A percentile compares a stretch with the other conserved stretches of the same genome.
These are phyloP conservation scores for Solanum clarkiae DNA, from an alignment of 257 asterid species.

Conservation along the genomic window DNA sequence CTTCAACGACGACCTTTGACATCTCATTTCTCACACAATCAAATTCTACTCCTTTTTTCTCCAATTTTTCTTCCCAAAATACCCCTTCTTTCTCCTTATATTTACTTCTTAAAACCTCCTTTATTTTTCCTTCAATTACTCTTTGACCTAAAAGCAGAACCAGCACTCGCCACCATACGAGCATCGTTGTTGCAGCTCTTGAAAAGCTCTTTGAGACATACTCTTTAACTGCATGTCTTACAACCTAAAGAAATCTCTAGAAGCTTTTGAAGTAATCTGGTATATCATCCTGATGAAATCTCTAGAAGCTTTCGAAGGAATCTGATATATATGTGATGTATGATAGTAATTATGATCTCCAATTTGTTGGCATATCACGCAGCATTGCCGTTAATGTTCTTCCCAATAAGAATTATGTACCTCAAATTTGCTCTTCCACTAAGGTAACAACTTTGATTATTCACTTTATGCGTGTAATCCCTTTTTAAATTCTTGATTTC, in stretches of 20 bases:
- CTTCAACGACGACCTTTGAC: conserved; percentile 5
- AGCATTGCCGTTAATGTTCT: conserved; percentile 65
- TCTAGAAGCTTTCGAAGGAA: conserved; percentile 37
- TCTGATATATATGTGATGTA: conserved; percentile 79
- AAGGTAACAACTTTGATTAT: conserved; percentile 33
- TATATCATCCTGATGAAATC: conserved; percentile 34
- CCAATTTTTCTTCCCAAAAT: conserved; percentile 21
- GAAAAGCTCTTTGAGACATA: conserved; percentile 62
- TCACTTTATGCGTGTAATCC: background rate
- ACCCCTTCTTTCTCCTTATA: conserved; percentile 17
- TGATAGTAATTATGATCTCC: conserved; percentile 46
- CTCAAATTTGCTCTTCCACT: conserved; percentile 64
- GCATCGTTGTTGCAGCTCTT: conserved; percentile 45
- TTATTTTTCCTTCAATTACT: conserved; percentile 20
- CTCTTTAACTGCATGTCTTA: conserved; percentile 31
- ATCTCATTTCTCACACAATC: conserved; percentile 17
- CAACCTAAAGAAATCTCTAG: conserved; percentile 23
- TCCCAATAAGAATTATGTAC: conserved; percentile 59
- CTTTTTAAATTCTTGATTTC: no score
- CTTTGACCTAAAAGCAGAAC: conserved; percentile 5
- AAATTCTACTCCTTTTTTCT: conserved; percentile 7
- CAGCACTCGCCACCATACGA: conserved; percentile 15
- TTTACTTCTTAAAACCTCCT: conserved; percentile 25
- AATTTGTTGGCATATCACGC: conserved; percentile 78
- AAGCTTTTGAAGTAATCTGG: conserved; percentile 54